A percentile compares a stretch with the other conserved stretches of the same genome.
Evolutionary conservation across 192 early-diverging fungal species (phyloP).

Genomic region (Phlyctochytrium arcticum): DNA sequence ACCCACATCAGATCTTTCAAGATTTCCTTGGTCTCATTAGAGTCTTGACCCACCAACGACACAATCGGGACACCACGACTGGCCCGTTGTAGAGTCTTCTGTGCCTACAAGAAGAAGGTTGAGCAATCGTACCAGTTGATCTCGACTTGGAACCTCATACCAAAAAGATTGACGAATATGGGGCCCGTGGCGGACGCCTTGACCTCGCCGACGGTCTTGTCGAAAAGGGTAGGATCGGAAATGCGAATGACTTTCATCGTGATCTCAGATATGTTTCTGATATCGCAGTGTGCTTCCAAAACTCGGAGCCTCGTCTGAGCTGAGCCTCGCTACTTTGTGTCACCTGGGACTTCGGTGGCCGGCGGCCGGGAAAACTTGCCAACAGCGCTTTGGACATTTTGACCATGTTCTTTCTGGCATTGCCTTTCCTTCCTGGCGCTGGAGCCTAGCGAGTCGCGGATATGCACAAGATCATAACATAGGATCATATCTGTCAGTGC

Average conservation of each 20-base stretch:
- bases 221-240: constrained; percentile 26
- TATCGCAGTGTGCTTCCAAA: no score
- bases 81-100: constrained; percentile 30
- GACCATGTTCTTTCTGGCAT: no score
- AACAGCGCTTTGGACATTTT: no score
- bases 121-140: neutral
- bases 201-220: constrained; percentile 19
- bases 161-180: constrained; percentile 42
- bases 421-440: no score
- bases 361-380: no score
- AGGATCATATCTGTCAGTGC: no score
- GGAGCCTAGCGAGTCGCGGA: no score
- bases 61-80: constrained; percentile 54
- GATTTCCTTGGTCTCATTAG: neutral
- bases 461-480: no score
- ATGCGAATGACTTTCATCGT: constrained; percentile 34
- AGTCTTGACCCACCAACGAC: constrained; percentile 30
- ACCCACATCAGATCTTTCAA: neutral
- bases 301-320: no score
- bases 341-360: no score
- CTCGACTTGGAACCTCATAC: neutral
- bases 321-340: no score
- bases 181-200: constrained; percentile 9
- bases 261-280: no score
- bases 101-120: constrained; percentile 18